Evolutionary conservation across 371 early-diverging fungal genomes (phyloP), one percentile per base, ranked within the genome.

Genomic region (Rhizomucor miehei): DNA sequence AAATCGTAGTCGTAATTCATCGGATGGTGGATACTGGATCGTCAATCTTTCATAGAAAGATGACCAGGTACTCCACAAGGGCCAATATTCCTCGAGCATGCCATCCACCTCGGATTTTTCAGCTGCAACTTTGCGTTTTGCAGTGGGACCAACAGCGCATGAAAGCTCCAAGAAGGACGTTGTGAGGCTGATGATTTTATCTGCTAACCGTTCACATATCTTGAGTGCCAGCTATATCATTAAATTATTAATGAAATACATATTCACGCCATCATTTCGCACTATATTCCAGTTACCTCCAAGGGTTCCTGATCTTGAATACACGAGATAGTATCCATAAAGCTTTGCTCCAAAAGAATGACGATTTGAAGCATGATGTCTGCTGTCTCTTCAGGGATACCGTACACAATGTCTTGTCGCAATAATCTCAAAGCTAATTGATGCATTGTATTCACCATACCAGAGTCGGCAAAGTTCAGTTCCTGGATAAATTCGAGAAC

Each of bases 381-480:
- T 11, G 34, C 45, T 3, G 37, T 35, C 0, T 38, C 21, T 20
- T 37, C 41, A n/a, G 51, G 45, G 2, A 56, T 12, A 23, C 46
- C 57, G 13, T 29, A n/a, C 13, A 51, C 5, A 34, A 25, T 23
- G 40, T 65, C 57, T 9, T 48, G 9, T 1, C 29, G 29, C 29
- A 75, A 37, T 43, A 65, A 59, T 8, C 35, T 29, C 2, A 44
- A 29, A 1, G 57, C 41, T 12, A 56, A 6, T 44, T 65, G 66
- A 44, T 72, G 71, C 19, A 81, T 57, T 34, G 65, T 62, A 36
- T 71, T 74, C 6, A 59, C 34, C 8, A 69, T 57, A 9, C 81
- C 81, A 21, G 77, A 75, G 44, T 81, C 79, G 12, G 50, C 51
- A n/a, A 47, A 52, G 34, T 81, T 81, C 1, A 67, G 41, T 0